Conservation (phyloP, 2,329 filamentous ascomycete genomes). For the Scedosporium aurantiacum region DNA sequence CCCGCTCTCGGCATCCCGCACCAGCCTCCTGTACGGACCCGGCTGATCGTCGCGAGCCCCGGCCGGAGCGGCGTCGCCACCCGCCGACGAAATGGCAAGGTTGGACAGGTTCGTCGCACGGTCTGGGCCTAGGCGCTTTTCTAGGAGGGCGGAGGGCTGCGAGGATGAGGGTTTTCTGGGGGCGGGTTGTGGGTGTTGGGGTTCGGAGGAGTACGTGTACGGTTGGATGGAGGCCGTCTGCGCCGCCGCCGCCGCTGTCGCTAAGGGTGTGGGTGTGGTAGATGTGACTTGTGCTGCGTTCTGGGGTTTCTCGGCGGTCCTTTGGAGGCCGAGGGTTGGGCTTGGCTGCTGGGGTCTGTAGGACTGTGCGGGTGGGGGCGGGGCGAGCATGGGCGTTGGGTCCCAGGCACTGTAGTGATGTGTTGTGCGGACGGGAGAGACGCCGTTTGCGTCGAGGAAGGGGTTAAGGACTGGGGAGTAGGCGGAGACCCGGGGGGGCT, state of each 20-base stretch:
- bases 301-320: not conserved
- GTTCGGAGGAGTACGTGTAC: not conserved
- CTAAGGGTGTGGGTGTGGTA: not conserved
- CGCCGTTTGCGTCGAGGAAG: conserved; percentile 4
- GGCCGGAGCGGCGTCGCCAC: not conserved
- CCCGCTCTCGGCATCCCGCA: not conserved
- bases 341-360: conserved; percentile 8
- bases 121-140: conserved; percentile 39
- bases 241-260: not conserved
- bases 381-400: not conserved
- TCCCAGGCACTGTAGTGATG: not conserved
- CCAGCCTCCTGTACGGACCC: not conserved
- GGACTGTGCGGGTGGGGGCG: conserved; percentile 3
- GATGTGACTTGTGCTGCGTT: not conserved
- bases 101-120: conserved; percentile 35
- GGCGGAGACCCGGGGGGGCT: not conserved
- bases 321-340: not conserved
- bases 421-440: not conserved
- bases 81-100: conserved; percentile 11
- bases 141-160: conserved; percentile 30
- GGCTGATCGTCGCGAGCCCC: not conserved
- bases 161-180: not conserved
- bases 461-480: conserved; percentile 6
- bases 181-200: not conserved
- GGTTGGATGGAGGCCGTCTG: not conserved